These are phyloP conservation scores for Lactarius pseudohatsudake DNA, from an alignment of 768 basidiomycete species.

Conservation along the genomic window DNA sequence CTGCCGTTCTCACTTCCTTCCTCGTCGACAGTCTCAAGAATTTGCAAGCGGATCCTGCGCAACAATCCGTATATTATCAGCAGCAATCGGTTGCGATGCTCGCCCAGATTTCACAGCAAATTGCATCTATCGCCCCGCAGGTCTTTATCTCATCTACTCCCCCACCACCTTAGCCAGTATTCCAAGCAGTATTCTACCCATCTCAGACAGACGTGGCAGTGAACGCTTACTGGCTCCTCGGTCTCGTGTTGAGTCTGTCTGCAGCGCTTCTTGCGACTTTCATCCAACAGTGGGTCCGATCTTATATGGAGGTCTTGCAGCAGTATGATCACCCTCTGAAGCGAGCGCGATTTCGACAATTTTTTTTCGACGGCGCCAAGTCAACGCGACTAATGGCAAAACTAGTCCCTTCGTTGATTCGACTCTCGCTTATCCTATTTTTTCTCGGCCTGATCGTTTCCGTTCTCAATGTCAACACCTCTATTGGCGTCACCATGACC, in stretches of 20 bases:
- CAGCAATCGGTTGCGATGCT: neutral
- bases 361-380: neutral
- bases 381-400: neutral
- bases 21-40: neutral
- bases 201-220: neutral
- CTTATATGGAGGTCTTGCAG: neutral
- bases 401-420: neutral
- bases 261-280: neutral
- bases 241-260: neutral
- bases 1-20: slow-evolving; percentile 9
- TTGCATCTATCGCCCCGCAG: neutral
- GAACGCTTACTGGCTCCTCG: neutral
- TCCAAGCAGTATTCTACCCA: too few species aligned
- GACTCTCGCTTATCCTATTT: neutral
- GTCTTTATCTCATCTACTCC: neutral
- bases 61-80: neutral
- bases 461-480: neutral
- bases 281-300: neutral
- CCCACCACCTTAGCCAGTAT: neutral
- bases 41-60: neutral
- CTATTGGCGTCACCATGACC: neutral
- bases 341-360: neutral
- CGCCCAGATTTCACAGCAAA: neutral
- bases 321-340: neutral
- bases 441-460: neutral